Evolutionary conservation across 257 asterid species (phyloP).

Genomic region (Nicotiana obtusifolia): DNA sequence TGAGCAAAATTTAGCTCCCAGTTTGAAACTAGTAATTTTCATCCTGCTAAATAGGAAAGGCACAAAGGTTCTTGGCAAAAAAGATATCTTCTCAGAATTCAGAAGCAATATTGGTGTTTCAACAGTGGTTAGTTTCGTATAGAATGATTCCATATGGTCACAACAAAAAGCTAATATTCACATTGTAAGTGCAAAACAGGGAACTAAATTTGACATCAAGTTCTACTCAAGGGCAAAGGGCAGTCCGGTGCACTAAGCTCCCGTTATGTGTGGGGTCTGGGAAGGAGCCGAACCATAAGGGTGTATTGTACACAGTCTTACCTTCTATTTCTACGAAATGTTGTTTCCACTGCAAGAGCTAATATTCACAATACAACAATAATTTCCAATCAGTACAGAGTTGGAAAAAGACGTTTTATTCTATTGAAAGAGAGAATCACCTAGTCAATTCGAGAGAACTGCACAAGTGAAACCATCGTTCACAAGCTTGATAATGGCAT

Average conservation of each 20-base stretch:
- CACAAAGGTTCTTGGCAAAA: not conserved
- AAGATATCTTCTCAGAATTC: too few species aligned
- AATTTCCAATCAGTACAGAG: not conserved
- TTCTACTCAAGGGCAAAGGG: not conserved
- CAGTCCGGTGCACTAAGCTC: too few species aligned
- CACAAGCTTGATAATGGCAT: conserved; percentile 62
- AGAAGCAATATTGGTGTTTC: not conserved
- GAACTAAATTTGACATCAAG: not conserved
- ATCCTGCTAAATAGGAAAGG: not conserved
- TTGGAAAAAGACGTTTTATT: not conserved
- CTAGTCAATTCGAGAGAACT: conserved; percentile 32
- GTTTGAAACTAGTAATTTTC: not conserved
- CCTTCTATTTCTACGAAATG: too few species aligned
- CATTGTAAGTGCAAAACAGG: not conserved
- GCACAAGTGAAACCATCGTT: conserved; percentile 47
- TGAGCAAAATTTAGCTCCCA: not conserved
- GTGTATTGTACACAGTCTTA: too few species aligned
- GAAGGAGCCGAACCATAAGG: too few species aligned
- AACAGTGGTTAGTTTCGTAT: not conserved
- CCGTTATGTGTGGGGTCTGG: too few species aligned
- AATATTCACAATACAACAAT: not conserved
- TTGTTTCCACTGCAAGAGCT: too few species aligned
- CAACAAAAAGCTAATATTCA: not conserved
- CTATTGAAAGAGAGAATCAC: not conserved
- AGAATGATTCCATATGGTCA: not conserved